A percentile compares a stretch with the other conserved stretches of the same genome.
Conservation (phyloP, 805 yeast genomes). For the Cyberlindnera euphorbiae region DNA sequence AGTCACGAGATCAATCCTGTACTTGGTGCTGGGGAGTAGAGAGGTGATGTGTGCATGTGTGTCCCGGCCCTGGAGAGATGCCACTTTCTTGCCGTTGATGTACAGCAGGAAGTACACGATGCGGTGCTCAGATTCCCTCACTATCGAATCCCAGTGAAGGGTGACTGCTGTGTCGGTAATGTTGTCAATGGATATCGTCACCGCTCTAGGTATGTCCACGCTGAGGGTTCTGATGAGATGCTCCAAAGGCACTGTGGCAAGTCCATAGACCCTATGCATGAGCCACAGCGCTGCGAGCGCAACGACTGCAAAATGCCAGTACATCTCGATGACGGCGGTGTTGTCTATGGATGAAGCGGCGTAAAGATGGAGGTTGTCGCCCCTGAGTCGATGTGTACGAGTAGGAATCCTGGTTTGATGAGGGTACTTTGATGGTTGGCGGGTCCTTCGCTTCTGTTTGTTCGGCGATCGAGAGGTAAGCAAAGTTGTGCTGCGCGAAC, state of each 20-base stretch:
- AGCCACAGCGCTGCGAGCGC: conserved; percentile 23
- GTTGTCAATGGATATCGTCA: conserved; percentile 50
- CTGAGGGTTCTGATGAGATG: conserved; percentile 41
- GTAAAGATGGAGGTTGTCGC: background rate
- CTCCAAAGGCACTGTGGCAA: conserved; percentile 37
- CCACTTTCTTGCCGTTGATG: conserved; percentile 35
- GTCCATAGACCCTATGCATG: conserved; percentile 15
- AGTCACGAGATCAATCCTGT: conserved; percentile 40
- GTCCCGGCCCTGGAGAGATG: conserved; percentile 31
- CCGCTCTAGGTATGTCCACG: conserved; percentile 52
- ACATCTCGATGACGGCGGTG: conserved; percentile 16
- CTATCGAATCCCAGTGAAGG: conserved; percentile 49
- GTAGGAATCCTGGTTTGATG: no score
- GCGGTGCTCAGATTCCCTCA: conserved; percentile 24
- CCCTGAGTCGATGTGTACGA: no score
- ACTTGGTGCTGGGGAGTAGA: conserved; percentile 32
- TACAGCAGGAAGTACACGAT: conserved; percentile 34
- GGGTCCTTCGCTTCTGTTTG: no score
- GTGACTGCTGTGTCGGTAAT: conserved; percentile 41
- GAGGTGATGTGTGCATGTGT: conserved; percentile 32
- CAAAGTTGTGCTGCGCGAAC: no score
- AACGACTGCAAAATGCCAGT: conserved; percentile 17
- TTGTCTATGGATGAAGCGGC: no score
- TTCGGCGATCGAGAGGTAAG: no score
- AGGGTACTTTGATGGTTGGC: no score